Evolutionary conservation across 2,329 filamentous ascomycete genomes (phyloP).

Genomic region (Aureobasidium sp.): DNA sequence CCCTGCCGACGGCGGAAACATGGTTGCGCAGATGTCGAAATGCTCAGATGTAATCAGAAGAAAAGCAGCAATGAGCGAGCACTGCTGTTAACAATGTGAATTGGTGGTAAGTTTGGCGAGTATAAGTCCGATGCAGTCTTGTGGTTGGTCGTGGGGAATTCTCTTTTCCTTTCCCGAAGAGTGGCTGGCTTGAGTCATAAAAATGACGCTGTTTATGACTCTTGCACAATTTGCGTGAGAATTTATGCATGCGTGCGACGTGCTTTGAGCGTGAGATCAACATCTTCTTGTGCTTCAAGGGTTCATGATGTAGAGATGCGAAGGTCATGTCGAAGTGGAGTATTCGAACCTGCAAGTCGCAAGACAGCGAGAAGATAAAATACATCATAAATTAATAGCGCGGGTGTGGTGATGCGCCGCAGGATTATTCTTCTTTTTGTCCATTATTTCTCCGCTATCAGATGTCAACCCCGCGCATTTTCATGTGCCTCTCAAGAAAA

Average conservation of each 20-base stretch:
- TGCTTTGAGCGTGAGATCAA: neutral
- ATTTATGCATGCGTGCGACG: neutral
- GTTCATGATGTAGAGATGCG: neutral
- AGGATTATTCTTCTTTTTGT: neutral
- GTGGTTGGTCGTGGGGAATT: conserved; percentile 13
- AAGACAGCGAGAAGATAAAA: neutral
- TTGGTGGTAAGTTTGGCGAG: neutral
- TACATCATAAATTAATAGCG: neutral
- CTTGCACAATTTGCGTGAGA: neutral
- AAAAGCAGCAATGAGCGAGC: neutral
- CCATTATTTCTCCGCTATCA: neutral
- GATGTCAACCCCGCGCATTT: conserved; percentile 4
- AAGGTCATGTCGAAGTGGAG: neutral
- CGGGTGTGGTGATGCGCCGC: neutral
- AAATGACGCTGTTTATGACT: neutral
- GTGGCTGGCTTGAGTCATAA: conserved; percentile 5
- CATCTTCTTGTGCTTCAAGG: neutral
- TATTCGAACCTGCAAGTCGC: no score
- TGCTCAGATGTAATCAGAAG: neutral
- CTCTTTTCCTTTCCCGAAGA: neutral
- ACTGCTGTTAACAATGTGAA: neutral
- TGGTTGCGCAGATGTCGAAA: conserved; percentile 22
- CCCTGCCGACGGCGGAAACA: conserved; percentile 49
- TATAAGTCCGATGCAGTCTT: neutral
- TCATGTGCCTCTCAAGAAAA: conserved; percentile 1